phyloP scores from a whole-genome alignment of 129 eudicot species.

The Centaurea solstitialis region DNA sequence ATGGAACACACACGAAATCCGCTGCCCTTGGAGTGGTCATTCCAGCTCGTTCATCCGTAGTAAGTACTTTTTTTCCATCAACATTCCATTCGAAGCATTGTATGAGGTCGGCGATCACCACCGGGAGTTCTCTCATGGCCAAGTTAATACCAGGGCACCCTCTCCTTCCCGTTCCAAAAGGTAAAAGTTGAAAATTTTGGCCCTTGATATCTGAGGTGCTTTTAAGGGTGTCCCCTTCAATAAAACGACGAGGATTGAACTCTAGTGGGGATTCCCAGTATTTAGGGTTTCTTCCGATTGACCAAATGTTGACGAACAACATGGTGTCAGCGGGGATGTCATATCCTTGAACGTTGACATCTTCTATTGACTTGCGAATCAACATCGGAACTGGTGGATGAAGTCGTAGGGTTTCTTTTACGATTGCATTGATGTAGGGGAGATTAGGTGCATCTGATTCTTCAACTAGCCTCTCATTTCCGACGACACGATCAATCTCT shows the following conservation, averaged over 20 bases:
- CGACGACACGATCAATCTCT: slow-evolving; percentile 47
- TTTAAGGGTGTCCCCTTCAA: slow-evolving; percentile 14
- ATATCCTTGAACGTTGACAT: slow-evolving; percentile 41
- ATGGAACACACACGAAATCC: slow-evolving; percentile 42
- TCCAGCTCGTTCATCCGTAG: slow-evolving; percentile 50
- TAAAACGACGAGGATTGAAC: slow-evolving; percentile 47
- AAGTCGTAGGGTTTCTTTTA: slow-evolving; percentile 49
- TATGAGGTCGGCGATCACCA: slow-evolving; percentile 38
- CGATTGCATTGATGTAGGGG: slow-evolving; percentile 57
- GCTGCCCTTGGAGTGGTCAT: slow-evolving; percentile 55
- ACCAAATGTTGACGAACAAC: slow-evolving; percentile 55
- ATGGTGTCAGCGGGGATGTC: slow-evolving; percentile 35
- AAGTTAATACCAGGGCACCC: slow-evolving; percentile 57
- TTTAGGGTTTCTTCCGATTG: slow-evolving; percentile 49
- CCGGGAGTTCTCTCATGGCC: slow-evolving; percentile 39
- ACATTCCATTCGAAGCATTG: slow-evolving; percentile 64
- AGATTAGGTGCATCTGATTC: slow-evolving; percentile 54
- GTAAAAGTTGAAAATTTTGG: slow-evolving; percentile 51
- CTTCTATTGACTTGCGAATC: slow-evolving; percentile 33
- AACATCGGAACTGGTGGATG: slow-evolving; percentile 63
- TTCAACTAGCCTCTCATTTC: slow-evolving; percentile 35
- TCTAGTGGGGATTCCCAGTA: slow-evolving; percentile 51
- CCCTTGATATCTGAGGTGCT: slow-evolving; percentile 45
- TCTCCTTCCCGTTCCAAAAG: slow-evolving; percentile 61
- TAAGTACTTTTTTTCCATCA: slow-evolving; percentile 3